Percentiles rank a stretch among this genome's conserved stretches.
phyloP scores from a whole-genome alignment of 75 land plant species.

The Cunninghamia lanceolata region DNA sequence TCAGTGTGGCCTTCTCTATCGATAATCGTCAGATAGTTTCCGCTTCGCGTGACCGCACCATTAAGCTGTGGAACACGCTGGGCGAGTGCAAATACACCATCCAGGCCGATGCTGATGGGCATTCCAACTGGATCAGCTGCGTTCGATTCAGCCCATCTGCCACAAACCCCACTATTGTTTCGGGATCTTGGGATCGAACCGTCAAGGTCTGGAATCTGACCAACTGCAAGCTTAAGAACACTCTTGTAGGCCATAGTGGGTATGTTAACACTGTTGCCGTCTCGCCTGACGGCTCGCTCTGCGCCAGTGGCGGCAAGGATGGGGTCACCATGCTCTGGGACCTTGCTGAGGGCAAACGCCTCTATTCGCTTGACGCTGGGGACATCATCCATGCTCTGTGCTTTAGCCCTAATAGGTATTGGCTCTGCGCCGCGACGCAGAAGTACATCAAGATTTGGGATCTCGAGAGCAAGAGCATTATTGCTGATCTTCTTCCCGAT shows the following conservation, averaged over 20 bases:
- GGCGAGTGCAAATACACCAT: conserved; percentile 89
- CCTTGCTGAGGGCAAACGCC: conserved; percentile 55
- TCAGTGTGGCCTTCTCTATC: conserved; percentile 58
- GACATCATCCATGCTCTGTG: conserved; percentile 54
- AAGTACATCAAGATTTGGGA: conserved; percentile 62
- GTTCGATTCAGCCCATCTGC: conserved; percentile 47
- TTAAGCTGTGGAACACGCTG: conserved; percentile 89
- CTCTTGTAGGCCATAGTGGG: conserved; percentile 58
- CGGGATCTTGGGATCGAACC: conserved; percentile 62
- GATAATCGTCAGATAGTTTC: conserved; percentile 77
- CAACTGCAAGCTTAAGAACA: conserved; percentile 54
- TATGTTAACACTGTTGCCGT: conserved; percentile 85
- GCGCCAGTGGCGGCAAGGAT: conserved; percentile 90
- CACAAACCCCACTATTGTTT: conserved; percentile 53
- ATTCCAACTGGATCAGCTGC: conserved; percentile 44
- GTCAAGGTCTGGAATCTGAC: conserved; percentile 80
- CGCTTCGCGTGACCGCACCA: conserved; percentile 74
- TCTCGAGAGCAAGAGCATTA: conserved; percentile 65
- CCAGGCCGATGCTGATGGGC: conserved; percentile 45
- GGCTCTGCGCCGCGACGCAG: conserved; percentile 73
- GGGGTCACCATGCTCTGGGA: conserved; percentile 90
- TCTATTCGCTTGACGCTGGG: conserved; percentile 54
- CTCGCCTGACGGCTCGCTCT: conserved; percentile 83
- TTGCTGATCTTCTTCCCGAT: conserved; percentile 53
- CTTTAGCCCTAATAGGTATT: conserved; percentile 69